phyloP scores from a whole-genome alignment of 2,329 filamentous ascomycete genomes.

The Hirsutella minnesotensis region DNA sequence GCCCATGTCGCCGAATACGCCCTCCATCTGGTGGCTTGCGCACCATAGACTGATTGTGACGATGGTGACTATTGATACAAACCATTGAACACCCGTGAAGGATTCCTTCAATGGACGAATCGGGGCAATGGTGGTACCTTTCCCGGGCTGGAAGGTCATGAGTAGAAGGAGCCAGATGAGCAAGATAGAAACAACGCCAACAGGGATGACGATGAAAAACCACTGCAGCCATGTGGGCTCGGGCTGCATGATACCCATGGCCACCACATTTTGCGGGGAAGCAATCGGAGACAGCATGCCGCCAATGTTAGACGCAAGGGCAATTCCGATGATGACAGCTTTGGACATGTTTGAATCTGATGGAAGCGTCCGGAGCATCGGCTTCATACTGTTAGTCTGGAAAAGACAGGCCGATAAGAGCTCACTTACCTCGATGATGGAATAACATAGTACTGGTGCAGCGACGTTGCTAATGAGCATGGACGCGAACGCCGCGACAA shows the following conservation, averaged over 20 bases:
- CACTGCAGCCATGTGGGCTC: constrained; percentile 87
- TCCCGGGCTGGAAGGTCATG: constrained; percentile 72
- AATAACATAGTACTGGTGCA: constrained; percentile 91
- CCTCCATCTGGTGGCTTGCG: constrained; percentile 75
- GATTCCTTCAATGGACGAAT: constrained; percentile 82
- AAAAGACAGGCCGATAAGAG: background rate
- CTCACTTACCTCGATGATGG: constrained; percentile 71
- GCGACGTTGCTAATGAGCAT: constrained; percentile 99
- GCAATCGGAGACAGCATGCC: constrained; percentile 95
- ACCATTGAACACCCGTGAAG: constrained; percentile 85
- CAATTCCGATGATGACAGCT: constrained; percentile 88
- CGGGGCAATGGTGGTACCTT: constrained; percentile 78
- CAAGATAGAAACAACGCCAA: constrained; percentile 79
- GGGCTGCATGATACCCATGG: constrained; percentile 88
- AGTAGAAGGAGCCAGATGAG: constrained; percentile 84
- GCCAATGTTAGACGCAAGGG: constrained; percentile 87
- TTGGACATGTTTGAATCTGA: constrained; percentile 89
- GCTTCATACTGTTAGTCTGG: constrained; percentile 34
- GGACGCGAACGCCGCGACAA: constrained; percentile 91
- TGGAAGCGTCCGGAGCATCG: constrained; percentile 85
- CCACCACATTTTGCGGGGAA: constrained; percentile 94
- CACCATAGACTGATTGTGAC: constrained; percentile 87
- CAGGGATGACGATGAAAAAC: constrained; percentile 93
- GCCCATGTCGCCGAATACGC: constrained; percentile 92
- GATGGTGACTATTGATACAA: constrained; percentile 75